A percentile compares a stretch with the other conserved stretches of the same genome.
phyloP scores from a whole-genome alignment of 2,329 filamentous ascomycete species.

The Diaporthe sp. region DNA sequence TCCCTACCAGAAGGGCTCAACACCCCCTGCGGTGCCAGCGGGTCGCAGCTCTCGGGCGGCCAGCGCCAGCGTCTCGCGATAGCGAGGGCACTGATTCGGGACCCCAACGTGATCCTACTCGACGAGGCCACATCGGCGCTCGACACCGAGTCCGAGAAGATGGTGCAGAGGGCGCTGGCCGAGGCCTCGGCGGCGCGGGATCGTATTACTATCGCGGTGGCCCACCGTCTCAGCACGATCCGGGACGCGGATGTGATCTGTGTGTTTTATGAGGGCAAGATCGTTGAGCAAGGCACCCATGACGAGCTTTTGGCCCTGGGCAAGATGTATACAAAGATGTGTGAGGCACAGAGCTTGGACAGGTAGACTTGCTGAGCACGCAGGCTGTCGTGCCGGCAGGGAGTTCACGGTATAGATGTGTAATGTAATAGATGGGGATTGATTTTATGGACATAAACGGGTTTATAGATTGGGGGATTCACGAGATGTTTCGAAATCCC shows the following conservation, averaged over 20 bases:
- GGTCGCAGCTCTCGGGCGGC: slow-evolving; percentile 34
- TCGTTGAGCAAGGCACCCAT: slow-evolving; percentile 50
- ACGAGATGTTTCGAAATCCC: background rate
- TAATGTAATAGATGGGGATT: background rate
- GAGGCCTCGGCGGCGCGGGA: slow-evolving; percentile 60
- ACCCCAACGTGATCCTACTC: slow-evolving; percentile 29
- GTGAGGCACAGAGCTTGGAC: slow-evolving; percentile 18
- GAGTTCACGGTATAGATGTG: no score
- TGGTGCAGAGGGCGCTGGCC: slow-evolving; percentile 53
- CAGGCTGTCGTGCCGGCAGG: background rate
- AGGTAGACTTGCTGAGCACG: background rate
- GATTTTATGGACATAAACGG: no score
- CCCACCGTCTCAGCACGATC: slow-evolving; percentile 71
- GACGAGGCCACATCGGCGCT: slow-evolving; percentile 72
- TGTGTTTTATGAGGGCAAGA: slow-evolving; percentile 51
- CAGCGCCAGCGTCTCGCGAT: slow-evolving; percentile 39
- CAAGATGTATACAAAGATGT: slow-evolving; percentile 34
- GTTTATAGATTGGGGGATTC: no score
- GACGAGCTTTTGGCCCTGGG: slow-evolving; percentile 1
- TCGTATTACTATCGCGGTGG: slow-evolving; percentile 76
- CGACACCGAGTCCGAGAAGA: slow-evolving; percentile 71
- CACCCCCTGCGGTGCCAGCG: slow-evolving; percentile 27
- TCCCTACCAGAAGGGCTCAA: slow-evolving; percentile 38
- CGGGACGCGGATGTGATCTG: slow-evolving; percentile 58
- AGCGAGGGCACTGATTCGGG: slow-evolving; percentile 33